phyloP scores from a whole-genome alignment of 2,329 filamentous ascomycete species.

The Meredithiella fracta region DNA sequence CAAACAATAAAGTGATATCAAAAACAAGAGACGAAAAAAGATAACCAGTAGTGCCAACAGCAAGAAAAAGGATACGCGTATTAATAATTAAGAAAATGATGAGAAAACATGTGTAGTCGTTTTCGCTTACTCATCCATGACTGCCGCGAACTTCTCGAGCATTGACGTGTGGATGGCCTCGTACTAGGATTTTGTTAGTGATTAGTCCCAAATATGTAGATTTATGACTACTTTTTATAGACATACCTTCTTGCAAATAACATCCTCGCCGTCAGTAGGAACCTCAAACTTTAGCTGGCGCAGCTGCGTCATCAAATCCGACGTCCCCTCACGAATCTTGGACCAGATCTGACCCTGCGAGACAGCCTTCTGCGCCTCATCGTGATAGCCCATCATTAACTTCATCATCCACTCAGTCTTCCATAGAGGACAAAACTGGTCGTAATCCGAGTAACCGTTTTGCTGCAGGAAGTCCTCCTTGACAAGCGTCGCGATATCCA shows the following conservation, averaged over 20 bases:
- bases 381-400: constrained; percentile 94
- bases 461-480: constrained; percentile 99
- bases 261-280: constrained; percentile 68
- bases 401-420: constrained; percentile 99
- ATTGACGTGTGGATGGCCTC: constrained; percentile 81
- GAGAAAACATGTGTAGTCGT: neutral
- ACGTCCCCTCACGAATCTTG: constrained; percentile 82
- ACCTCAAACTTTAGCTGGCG: constrained; percentile 95
- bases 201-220: neutral
- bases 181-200: constrained; percentile 47
- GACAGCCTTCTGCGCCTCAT: constrained; percentile 91
- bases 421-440: constrained; percentile 98
- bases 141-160: constrained; percentile 93
- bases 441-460: constrained; percentile 97
- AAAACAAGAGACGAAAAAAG: constrained; percentile 1
- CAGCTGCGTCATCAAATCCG: constrained; percentile 69
- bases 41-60: neutral
- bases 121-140: constrained; percentile 67
- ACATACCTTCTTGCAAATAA: constrained; percentile 61
- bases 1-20: constrained; percentile 1
- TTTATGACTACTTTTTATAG: neutral
- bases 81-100: neutral
- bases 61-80: neutral
- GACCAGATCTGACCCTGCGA: constrained; percentile 79
- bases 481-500: constrained; percentile 77